Evolutionary conservation across 305 asterid genomes (phyloP), one percentile per base, ranked within the genome.

Genomic region (Fraxinus sp.): DNA sequence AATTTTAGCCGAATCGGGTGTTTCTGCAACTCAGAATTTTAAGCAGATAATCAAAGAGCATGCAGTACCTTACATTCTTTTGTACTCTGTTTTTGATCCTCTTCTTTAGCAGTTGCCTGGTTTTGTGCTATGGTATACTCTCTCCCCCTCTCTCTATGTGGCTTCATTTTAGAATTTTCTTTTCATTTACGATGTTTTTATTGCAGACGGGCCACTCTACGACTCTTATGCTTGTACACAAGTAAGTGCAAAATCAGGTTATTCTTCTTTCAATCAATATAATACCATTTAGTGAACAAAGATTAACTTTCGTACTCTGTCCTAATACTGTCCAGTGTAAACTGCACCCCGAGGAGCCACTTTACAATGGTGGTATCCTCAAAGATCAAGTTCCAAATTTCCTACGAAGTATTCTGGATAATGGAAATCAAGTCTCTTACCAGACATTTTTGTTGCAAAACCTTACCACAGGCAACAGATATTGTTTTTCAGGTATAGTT

Each of bases 401-500:
- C 37, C 39, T 26, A 66, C 46, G 14, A n/a, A 39, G 14, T 37
- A 39, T 77, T 30, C 78, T 57, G 18, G 82, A 28, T 3, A 57
- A 85, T 10, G 85, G 83, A 57, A 85, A 75, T 77, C 37, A 22
- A 32, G 74, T 77, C 28, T 37, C 33, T 80, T 72, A 83, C 1
- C 91, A 83, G 7, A 82, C 87, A 0, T 86, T 89, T 84, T 9
- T 33, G 7, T 85, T 94, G 52, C 83, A 81, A 37, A 89, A 92
- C 77, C 91, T 92, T 79, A 79, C 86, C 14, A 37, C 68, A 0
- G 89, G 79, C 84, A 85, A 88, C 79, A 85, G 77, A 39, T 93
- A 91, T 76, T 92, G 94, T 80, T 93, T 94, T 57, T 94, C 98
- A 87, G 86, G 98, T 93, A 87, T 66, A 86, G 90, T 90, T 64